A percentile compares a stretch with the other conserved stretches of the same genome.
These are phyloP conservation scores for Dipteronia sinensis DNA, from an alignment of 345 rosid genomes.

Conservation along the genomic window DNA sequence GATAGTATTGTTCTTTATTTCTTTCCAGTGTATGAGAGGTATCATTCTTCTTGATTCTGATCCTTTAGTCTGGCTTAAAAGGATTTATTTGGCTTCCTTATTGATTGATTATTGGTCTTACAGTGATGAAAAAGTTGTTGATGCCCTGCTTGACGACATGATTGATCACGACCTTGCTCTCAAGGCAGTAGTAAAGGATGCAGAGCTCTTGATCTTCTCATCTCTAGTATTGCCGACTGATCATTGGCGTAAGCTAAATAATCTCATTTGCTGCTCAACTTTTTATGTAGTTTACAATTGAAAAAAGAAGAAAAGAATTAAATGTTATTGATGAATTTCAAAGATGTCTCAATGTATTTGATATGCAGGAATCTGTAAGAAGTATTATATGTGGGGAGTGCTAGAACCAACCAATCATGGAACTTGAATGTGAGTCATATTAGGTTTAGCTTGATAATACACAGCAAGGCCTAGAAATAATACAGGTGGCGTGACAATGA, in stretches of 20 bases:
- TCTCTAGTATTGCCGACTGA: constrained; percentile 18
- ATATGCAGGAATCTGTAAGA: constrained; percentile 21
- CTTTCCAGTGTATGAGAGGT: constrained; percentile 30
- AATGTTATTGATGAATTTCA: not conserved
- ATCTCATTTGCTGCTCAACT: not conserved
- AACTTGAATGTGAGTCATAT: not conserved
- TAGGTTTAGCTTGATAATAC: too few relatives aligned
- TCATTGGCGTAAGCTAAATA: constrained; percentile 22
- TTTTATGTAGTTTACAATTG: not conserved
- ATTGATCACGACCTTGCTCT: constrained; percentile 25
- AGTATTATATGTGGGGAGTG: constrained; percentile 27
- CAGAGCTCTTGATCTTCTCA: constrained; percentile 25
- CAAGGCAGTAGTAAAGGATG: constrained; percentile 18
- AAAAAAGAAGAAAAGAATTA: not conserved
- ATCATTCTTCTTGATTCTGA: not conserved
- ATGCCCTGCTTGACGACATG: constrained; percentile 19
- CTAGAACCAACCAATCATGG: not conserved
- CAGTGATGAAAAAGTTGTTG: constrained; percentile 30
- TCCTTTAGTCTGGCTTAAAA: not conserved
- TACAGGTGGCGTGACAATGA: too few relatives aligned
- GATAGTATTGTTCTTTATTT: constrained; percentile 22
- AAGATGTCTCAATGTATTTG: not conserved
- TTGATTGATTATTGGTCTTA: constrained; percentile 6
- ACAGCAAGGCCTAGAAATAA: too few relatives aligned
- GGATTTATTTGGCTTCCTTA: not conserved